Evolutionary conservation across 345 rosid genomes (phyloP).

Genomic region (Bretschneidera sinensis): DNA sequence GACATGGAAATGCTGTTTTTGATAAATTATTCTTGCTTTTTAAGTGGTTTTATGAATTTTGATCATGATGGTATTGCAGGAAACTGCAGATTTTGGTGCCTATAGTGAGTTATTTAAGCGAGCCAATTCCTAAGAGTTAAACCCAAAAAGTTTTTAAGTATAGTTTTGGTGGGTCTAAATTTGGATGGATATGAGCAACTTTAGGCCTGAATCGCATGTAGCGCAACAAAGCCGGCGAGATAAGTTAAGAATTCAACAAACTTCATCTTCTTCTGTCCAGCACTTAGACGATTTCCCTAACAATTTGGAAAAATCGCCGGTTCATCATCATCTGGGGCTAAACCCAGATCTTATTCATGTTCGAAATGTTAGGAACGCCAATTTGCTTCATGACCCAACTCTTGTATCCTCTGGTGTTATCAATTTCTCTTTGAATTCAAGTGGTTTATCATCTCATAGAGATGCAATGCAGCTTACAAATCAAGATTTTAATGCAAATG

Average conservation of each 20-base stretch:
- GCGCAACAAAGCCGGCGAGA: constrained; percentile 58
- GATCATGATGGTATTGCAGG: too few relatives aligned
- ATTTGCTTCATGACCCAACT: constrained; percentile 18
- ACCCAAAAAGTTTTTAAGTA: too few relatives aligned
- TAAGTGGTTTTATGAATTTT: too few relatives aligned
- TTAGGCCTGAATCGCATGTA: constrained; percentile 39
- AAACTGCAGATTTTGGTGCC: too few relatives aligned
- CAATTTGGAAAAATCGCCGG: constrained; percentile 19
- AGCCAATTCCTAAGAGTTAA: too few relatives aligned
- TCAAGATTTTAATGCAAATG: not conserved
- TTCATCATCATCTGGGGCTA: constrained; percentile 11
- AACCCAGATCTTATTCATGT: constrained; percentile 32
- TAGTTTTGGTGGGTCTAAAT: too few relatives aligned
- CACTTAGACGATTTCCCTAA: constrained; percentile 20
- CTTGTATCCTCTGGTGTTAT: constrained; percentile 21
- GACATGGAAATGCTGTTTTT: not conserved
- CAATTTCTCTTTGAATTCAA: constrained; percentile 16
- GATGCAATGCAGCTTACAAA: constrained; percentile 18
- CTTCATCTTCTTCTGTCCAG: constrained; percentile 8
- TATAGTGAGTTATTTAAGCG: too few relatives aligned
- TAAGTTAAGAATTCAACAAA: constrained; percentile 35
- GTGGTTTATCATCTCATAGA: constrained; percentile 9
- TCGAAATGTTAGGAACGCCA: constrained; percentile 23
- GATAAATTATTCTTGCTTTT: too few relatives aligned
- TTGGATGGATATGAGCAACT: constrained; percentile 36